phyloP scores from a whole-genome alignment of 169 alveolate genomes.

The Cyclospora cayetanensis region DNA sequence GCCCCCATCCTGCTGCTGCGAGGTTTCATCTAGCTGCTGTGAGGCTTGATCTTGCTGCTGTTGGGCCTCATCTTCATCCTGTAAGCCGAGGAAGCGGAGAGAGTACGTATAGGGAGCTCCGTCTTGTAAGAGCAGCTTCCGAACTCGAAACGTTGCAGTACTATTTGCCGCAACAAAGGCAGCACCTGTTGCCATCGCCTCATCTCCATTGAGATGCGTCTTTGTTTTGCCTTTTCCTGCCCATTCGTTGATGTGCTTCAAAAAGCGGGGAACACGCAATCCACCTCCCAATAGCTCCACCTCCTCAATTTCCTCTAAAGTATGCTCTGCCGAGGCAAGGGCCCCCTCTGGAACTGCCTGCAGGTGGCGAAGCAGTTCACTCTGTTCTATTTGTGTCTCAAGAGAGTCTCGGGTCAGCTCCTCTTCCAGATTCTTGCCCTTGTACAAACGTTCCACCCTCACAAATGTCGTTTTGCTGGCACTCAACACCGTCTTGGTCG shows the following conservation, averaged over 20 bases:
- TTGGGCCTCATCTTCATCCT: slow-evolving; percentile 15
- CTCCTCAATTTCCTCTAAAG: slow-evolving; percentile 12
- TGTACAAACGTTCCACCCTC: slow-evolving; percentile 54
- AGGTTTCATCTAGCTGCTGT: not conserved
- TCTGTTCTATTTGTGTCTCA: slow-evolving; percentile 11
- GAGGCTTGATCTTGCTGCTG: not conserved
- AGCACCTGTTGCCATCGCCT: slow-evolving; percentile 76
- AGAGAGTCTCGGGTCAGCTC: slow-evolving; percentile 14
- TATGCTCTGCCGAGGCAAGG: not conserved
- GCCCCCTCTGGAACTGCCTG: slow-evolving; percentile 31
- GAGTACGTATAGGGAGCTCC: slow-evolving; percentile 36
- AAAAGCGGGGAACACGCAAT: slow-evolving; percentile 72
- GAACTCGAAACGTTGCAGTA: slow-evolving; percentile 65
- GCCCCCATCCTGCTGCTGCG: not conserved
- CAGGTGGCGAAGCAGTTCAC: not conserved
- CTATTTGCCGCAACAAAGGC: slow-evolving; percentile 73
- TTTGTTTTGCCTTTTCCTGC: not conserved
- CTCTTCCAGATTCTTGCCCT: slow-evolving; percentile 30
- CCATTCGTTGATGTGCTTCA: not conserved
- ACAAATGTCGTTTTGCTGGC: slow-evolving; percentile 61
- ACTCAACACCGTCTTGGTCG: slow-evolving; percentile 69
- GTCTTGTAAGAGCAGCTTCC: slow-evolving; percentile 45
- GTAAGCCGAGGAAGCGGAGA: slow-evolving; percentile 4
- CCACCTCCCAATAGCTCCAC: slow-evolving; percentile 75
- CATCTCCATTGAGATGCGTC: slow-evolving; percentile 74